Evolutionary conservation across 2,329 filamentous ascomycete species (phyloP), one percentile per base, ranked within the genome.

Genomic region (Colletotrichum ledebouriae): DNA sequence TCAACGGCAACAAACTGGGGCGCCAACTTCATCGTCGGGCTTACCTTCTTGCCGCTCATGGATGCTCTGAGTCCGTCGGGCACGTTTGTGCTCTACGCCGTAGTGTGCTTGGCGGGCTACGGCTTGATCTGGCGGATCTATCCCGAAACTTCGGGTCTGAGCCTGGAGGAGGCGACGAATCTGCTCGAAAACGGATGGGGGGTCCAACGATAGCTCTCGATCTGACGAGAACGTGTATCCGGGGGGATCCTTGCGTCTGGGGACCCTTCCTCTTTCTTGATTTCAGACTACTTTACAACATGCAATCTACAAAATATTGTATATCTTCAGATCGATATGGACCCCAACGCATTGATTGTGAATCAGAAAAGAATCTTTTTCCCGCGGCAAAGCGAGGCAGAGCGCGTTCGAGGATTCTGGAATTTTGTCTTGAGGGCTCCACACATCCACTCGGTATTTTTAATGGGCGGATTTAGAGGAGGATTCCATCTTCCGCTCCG

Each of bases 11-110:
- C 93, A 6, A 98, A 89, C 75, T 98, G 95, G 95, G 87, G 86
- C 4, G 90, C 91, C 25, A 98, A 98, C 77, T 96, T 97, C 68
- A 78, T 96, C 17, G 86, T 98, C 1, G 94, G 94, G 0, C 81
- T 97, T 69, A 96, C 93, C 0, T 98, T 98, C 74, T 77, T 98
- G 73, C 94, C 94, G 0, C 86, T 98, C 84, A 94, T 97, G 91
- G 89, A 94, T 69, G 79, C 83, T 10, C 76, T 97, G 71, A 91
- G 88, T 6, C 91, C 94, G 1, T 83, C 86, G 6, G 91, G 89
- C 82, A 97, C 94, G 0, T 98, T 98, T 82, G 85, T 88, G 0
- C 78, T 92, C n/a, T 98, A 98, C 79, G 91, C 91, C 0, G 73
- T 77, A 0, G 82, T 98, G 1, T 97, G 94, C 76, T 78, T 81